Percentiles rank a stretch among this genome's conserved stretches.
Conservation (phyloP, 1,284 basidiomycete genomes). For the Rhodotorula mucilaginosa region DNA sequence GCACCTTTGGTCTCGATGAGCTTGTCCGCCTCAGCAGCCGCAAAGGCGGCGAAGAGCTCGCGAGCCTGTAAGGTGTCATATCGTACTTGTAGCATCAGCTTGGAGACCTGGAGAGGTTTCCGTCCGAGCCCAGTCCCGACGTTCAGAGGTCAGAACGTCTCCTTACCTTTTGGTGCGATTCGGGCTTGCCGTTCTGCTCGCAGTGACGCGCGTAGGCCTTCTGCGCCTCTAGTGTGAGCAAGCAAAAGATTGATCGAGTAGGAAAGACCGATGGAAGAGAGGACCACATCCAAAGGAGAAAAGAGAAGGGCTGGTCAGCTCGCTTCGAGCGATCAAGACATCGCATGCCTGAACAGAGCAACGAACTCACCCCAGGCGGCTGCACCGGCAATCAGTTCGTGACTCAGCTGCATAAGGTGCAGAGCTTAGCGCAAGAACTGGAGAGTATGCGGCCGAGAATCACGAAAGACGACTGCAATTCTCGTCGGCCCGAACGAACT, state of each 20-base stretch:
- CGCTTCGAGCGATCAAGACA: too few relatives aligned
- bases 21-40: constrained; percentile 50
- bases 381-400: constrained; percentile 29
- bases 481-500: neutral
- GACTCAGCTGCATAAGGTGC: constrained; percentile 9
- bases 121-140: too few relatives aligned
- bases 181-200: constrained; percentile 44
- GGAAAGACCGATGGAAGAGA: neutral
- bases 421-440: too few relatives aligned
- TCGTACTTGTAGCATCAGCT: neutral
- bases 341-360: too few relatives aligned
- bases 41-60: constrained; percentile 50
- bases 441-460: too few relatives aligned
- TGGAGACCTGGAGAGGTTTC: too few relatives aligned
- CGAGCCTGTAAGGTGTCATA: constrained; percentile 19
- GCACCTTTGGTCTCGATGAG: constrained; percentile 44
- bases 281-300: neutral
- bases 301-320: too few relatives aligned
- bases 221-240: constrained; percentile 9
- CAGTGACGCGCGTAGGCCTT: constrained; percentile 49
- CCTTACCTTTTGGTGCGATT: constrained; percentile 27
- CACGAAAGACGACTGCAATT: too few relatives aligned
- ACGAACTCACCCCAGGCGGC: constrained; percentile 17
- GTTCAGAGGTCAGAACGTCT: too few relatives aligned
- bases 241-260: neutral